Percentiles rank a stretch among this genome's conserved stretches.
Conservation (phyloP, 768 basidiomycete genomes). For the Tephrocybe sp. region DNA sequence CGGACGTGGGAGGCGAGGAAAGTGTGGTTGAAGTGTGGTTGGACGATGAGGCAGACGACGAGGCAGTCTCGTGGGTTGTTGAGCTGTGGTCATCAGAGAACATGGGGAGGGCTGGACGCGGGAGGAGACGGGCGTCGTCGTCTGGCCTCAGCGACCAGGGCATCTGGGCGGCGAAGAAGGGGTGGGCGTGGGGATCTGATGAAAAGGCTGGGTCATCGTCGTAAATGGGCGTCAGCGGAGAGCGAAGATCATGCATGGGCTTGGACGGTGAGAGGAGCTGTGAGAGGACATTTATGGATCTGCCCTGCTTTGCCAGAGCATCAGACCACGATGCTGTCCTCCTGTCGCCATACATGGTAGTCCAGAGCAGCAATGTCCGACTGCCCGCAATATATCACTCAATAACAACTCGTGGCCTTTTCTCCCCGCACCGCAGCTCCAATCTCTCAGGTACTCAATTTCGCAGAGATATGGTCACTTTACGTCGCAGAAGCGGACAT, state of each 20-base stretch:
- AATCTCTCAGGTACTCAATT: slow-evolving; percentile 1
- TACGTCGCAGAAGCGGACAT: slow-evolving; percentile 21
- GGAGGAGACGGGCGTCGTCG: slow-evolving; percentile 27
- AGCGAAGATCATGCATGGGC: not conserved
- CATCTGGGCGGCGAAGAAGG: slow-evolving; percentile 32
- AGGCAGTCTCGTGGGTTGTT: slow-evolving; percentile 11
- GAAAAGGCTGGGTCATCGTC: slow-evolving; percentile 62
- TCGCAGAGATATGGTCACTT: slow-evolving; percentile 18
- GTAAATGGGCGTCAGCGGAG: slow-evolving; percentile 25
- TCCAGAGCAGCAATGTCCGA: not conserved
- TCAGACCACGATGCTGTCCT: slow-evolving; percentile 9
- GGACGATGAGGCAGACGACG: slow-evolving; percentile 11
- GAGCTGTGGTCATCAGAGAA: slow-evolving; percentile 18
- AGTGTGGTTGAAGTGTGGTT: slow-evolving; percentile 19
- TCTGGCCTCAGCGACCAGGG: slow-evolving; percentile 20
- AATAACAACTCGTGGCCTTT: slow-evolving; percentile 8
- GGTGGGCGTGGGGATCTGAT: slow-evolving; percentile 51
- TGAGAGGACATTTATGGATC: slow-evolving; percentile 1
- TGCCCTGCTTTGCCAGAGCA: not conserved
- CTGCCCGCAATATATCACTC: too few relatives aligned
- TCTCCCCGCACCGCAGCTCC: not conserved
- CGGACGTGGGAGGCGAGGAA: slow-evolving; percentile 19
- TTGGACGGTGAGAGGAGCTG: slow-evolving; percentile 2
- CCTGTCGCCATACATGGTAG: slow-evolving; percentile 5
- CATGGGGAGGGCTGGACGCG: slow-evolving; percentile 31